These are phyloP conservation scores for Emericellopsis cladophorae DNA, from an alignment of 2,329 filamentous ascomycete species.

Conservation along the genomic window DNA sequence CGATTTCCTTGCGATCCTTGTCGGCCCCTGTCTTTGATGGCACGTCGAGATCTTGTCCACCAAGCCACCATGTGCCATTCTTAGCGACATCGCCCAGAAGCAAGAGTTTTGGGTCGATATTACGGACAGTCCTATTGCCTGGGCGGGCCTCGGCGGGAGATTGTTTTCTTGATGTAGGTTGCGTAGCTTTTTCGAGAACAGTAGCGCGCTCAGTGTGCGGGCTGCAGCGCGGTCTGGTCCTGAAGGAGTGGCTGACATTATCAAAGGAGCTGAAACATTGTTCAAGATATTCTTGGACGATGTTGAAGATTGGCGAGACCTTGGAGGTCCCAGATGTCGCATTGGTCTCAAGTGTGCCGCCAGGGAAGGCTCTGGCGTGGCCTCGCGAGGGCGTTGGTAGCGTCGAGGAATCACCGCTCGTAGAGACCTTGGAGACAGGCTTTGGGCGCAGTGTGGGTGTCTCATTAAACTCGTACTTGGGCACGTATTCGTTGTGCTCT, in stretches of 20 bases:
- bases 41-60: constrained; percentile 30
- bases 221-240: too few relatives aligned
- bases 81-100: constrained; percentile 66
- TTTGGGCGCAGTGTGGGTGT: constrained; percentile 22
- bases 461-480: constrained; percentile 21
- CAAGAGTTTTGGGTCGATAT: constrained; percentile 59
- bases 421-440: constrained; percentile 8
- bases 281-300: constrained; percentile 66
- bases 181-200: constrained; percentile 4
- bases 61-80: constrained; percentile 75
- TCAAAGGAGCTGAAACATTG: constrained; percentile 55
- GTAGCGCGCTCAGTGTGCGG: not conserved
- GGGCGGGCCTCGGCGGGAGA: not conserved
- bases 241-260: constrained; percentile 37
- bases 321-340: too few relatives aligned
- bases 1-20: constrained; percentile 5
- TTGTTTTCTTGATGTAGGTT: constrained; percentile 1
- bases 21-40: constrained; percentile 3
- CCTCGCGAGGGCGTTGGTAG: too few relatives aligned
- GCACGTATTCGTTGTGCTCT: not conserved
- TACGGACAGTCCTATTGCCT: not conserved
- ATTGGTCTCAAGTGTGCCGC: too few relatives aligned
- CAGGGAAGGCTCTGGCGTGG: too few relatives aligned
- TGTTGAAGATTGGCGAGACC: constrained; percentile 46
- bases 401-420: constrained; percentile 1